phyloP scores from a whole-genome alignment of 1,139 yeast species.

The Candida tetrigidarum region DNA sequence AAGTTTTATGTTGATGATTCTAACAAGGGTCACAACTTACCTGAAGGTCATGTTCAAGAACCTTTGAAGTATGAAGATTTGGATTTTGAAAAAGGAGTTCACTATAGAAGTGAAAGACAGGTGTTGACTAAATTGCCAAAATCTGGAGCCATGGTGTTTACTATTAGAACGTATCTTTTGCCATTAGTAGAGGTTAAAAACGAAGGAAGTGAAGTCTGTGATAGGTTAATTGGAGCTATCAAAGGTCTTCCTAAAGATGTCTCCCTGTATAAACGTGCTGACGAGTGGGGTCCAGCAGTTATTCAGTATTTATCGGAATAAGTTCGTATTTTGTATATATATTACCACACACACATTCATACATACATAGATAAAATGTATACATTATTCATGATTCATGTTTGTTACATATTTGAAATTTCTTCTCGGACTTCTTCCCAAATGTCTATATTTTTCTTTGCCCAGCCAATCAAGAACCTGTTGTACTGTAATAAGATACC shows the following conservation, averaged over 20 bases:
- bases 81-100: constrained; percentile 58
- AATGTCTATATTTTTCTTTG: constrained; percentile 66
- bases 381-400: too few species aligned
- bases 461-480: constrained; percentile 67
- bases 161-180: constrained; percentile 66
- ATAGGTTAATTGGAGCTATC: constrained; percentile 44
- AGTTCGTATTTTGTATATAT: background rate
- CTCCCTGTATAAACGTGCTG: constrained; percentile 38
- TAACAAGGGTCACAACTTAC: constrained; percentile 51
- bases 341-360: background rate
- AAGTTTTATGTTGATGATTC: constrained; percentile 54
- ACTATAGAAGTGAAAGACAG: constrained; percentile 67
- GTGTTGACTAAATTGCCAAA: constrained; percentile 60
- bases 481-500: constrained; percentile 55
- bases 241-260: constrained; percentile 45
- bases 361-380: too few species aligned
- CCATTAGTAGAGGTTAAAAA: constrained; percentile 59
- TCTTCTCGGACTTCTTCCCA: constrained; percentile 72
- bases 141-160: constrained; percentile 56
- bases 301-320: constrained; percentile 27
- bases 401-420: constrained; percentile 28
- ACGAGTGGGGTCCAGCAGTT: constrained; percentile 46
- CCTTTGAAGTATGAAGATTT: constrained; percentile 46
- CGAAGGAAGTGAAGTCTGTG: constrained; percentile 52
- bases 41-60: constrained; percentile 28